Percentiles rank a stretch among this genome's conserved stretches.
These are phyloP conservation scores for Centaurea solstitialis DNA, from an alignment of 129 eudicot genomes.

Conservation along the genomic window DNA sequence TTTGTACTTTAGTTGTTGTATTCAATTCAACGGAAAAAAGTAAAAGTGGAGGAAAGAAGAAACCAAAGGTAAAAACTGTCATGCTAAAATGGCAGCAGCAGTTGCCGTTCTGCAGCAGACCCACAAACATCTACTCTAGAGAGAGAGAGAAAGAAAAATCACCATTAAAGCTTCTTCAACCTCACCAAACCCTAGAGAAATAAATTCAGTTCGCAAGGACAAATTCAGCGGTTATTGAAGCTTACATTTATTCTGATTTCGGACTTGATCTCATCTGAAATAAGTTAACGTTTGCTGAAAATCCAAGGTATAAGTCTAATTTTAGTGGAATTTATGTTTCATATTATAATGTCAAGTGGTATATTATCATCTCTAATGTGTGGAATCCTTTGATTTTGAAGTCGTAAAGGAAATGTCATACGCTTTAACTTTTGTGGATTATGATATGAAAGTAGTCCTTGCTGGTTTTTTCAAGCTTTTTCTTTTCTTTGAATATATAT, in stretches of 20 bases:
- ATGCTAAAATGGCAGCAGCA: no score
- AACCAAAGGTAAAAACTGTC: neutral
- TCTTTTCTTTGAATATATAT: neutral
- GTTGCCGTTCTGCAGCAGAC: slow-evolving; percentile 16
- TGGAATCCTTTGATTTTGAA: neutral
- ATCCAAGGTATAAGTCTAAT: slow-evolving; percentile 5
- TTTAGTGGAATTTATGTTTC: neutral
- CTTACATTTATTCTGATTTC: neutral
- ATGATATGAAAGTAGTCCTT: neutral
- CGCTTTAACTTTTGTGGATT: neutral
- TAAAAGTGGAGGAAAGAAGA: slow-evolving; percentile 5
- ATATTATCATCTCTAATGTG: neutral
- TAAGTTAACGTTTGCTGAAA: neutral
- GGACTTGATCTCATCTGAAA: neutral
- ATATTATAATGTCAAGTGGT: neutral
- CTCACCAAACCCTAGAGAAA: neutral
- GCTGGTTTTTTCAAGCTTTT: neutral
- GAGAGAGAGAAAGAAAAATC: neutral
- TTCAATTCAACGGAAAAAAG: no score
- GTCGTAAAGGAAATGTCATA: neutral
- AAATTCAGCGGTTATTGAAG: neutral
- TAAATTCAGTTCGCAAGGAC: neutral
- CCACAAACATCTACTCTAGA: no score
- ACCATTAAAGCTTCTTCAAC: neutral
- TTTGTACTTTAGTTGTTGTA: no score